Conservation (phyloP, 2,329 filamentous ascomycete species). For the Achaetomium macrosporum region DNA sequence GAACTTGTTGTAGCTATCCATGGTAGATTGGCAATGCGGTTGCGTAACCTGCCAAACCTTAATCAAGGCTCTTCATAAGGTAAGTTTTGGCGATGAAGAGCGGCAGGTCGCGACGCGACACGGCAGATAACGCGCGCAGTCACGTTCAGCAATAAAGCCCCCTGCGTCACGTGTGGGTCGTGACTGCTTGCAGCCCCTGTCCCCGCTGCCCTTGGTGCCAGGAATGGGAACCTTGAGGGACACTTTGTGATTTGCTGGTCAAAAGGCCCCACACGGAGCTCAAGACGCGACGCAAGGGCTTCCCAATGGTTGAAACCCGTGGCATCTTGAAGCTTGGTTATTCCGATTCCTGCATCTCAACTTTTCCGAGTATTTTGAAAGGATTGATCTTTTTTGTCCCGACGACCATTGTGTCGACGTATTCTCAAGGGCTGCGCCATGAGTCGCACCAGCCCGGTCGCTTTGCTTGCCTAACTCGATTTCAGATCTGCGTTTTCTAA, state of each 20-base stretch:
- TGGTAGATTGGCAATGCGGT: constrained; percentile 23
- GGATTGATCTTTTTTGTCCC: not conserved
- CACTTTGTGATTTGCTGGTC: constrained; percentile 3
- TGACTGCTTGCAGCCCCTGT: constrained; percentile 2
- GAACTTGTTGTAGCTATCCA: constrained; percentile 63
- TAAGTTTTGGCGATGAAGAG: not conserved
- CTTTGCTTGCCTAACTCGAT: constrained; percentile 8
- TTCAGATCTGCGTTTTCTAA: not conserved
- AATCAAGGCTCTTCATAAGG: not conserved
- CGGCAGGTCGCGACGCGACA: constrained; percentile 5
- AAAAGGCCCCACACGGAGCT: not conserved
- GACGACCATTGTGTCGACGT: not conserved
- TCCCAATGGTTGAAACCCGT: too few species aligned
- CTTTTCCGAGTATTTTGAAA: not conserved
- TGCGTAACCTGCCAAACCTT: not conserved
- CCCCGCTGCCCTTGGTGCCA: not conserved
- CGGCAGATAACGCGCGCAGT: constrained; percentile 17
- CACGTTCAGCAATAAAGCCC: constrained; percentile 21
- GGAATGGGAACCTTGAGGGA: not conserved
- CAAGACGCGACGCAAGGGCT: not conserved
- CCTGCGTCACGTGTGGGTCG: not conserved
- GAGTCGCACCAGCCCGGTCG: constrained; percentile 9
- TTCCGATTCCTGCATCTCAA: not conserved
- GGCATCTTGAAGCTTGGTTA: not conserved
- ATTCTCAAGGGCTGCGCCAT: constrained; percentile 12